Evolutionary conservation across 139 green algal species (phyloP), one percentile per base, ranked within the genome.

Genomic region (Chlorella sp.): DNA sequence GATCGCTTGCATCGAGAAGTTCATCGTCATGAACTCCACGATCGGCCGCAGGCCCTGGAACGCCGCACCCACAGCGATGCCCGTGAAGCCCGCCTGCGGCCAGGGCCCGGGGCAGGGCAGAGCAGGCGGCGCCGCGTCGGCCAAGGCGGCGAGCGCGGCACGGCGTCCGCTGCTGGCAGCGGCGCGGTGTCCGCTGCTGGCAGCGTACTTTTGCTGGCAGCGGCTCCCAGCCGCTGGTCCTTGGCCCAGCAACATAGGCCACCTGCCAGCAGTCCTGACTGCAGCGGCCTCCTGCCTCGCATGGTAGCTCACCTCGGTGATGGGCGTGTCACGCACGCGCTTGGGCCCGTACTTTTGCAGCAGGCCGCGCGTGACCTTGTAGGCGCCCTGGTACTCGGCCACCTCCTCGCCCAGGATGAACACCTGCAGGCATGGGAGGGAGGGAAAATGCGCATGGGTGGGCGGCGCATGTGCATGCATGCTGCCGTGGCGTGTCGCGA

Each of bases 21-120:
- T 99, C 78, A 95, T 99, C 17, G 96, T 99, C 96, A 99, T 99
- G 85, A 99, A 99, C 87, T 99, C 96, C 41, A 96, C 90, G 23
- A 99, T 85, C 29, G 96, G 96, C 48, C 86, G 87, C 45, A 98
- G 73, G 11, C 96, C 96, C 17, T 91, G 88, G 65, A 98, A 95
- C 1, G 93, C 96, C 2, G 96, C 94, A 29, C 96, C 96, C 40
- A 96, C 89, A 8, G 86, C 95, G 40, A 99, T 96, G 40, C 96
- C 96, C 11, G 92, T 95, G 82, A 99, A 99, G 5, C 96, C 96
- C 48, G 93, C 93, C 91, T 96, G 87, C 60, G 5, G 5, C 15
- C 17, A 8, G 33, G 29, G 29, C 14, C 17, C 17, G 46, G 8
- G 78, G 11, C 11, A 23, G 29, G n/a, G n/a, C n/a, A n/a, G n/a